phyloP scores from a whole-genome alignment of 106 monocot genomes.

The Allium cepa region DNA sequence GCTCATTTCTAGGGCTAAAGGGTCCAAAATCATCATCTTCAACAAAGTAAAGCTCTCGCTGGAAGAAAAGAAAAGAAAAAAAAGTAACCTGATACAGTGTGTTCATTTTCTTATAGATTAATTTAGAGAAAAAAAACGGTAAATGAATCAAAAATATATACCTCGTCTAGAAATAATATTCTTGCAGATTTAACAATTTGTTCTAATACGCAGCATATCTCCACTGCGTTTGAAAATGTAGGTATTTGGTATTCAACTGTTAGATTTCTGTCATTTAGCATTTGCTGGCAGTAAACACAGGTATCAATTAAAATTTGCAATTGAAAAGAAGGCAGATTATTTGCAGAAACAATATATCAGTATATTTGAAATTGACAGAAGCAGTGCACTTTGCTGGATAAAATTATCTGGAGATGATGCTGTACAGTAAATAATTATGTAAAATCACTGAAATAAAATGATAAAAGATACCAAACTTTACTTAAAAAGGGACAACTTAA shows the following conservation, averaged over 20 bases:
- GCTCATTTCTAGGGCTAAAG: slow-evolving; percentile 74
- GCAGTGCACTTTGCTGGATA: background rate
- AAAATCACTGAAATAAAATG: too few species aligned
- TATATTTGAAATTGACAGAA: background rate
- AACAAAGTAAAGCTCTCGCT: slow-evolving; percentile 85
- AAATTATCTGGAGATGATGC: too few species aligned
- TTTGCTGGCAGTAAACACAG: slow-evolving; percentile 32
- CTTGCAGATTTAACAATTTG: slow-evolving; percentile 49
- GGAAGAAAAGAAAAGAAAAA: slow-evolving; percentile 8
- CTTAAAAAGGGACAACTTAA: too few species aligned
- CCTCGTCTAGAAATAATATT: slow-evolving; percentile 67
- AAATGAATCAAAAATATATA: slow-evolving; percentile 9
- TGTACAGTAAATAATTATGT: too few species aligned
- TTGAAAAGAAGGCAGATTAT: background rate
- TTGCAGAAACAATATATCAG: too few species aligned
- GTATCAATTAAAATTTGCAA: background rate
- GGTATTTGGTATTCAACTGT: slow-evolving; percentile 29
- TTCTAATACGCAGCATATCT: slow-evolving; percentile 28
- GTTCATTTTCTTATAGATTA: background rate
- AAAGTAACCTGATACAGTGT: background rate
- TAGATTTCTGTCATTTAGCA: slow-evolving; percentile 36
- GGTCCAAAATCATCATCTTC: slow-evolving; percentile 63
- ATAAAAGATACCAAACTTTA: too few species aligned
- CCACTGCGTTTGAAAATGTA: slow-evolving; percentile 17
- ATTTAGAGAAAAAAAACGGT: background rate